Conservation (phyloP, 495 filamentous ascomycete genomes). For the Elasticomyces elasticus region DNA sequence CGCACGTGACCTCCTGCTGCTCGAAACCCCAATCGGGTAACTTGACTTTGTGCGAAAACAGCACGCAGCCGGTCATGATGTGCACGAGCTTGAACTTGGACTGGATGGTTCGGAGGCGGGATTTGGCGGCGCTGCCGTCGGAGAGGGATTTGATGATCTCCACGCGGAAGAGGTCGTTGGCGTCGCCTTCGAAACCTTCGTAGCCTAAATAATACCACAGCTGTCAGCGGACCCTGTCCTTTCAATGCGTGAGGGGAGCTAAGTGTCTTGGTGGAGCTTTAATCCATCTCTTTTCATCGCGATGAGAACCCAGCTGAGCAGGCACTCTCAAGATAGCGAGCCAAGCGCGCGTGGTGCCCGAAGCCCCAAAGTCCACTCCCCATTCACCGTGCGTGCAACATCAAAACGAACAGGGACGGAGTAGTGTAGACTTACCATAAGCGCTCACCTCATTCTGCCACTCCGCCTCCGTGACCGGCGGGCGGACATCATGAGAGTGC, state of each 20-base stretch:
- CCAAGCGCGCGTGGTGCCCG: no score
- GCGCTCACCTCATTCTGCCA: slow-evolving; percentile 99
- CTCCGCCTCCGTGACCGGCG: slow-evolving; percentile 92
- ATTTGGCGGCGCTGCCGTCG: slow-evolving; percentile 67
- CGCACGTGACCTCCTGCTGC: slow-evolving; percentile 97
- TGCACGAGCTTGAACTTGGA: slow-evolving; percentile 94
- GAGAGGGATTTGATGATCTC: slow-evolving; percentile 91
- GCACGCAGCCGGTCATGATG: slow-evolving; percentile 89
- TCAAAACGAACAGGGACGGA: no score
- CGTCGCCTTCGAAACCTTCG: slow-evolving; percentile 91
- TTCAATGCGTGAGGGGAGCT: no score
- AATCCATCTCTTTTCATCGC: no score
- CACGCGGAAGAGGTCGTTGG: slow-evolving; percentile 89
- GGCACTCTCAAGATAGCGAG: no score
- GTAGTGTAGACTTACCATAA: no score
- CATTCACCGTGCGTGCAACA: no score
- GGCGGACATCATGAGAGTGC: slow-evolving; percentile 94
- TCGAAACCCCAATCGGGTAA: slow-evolving; percentile 94
- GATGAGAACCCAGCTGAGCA: no score
- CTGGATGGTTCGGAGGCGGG: slow-evolving; percentile 82
- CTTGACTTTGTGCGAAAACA: slow-evolving; percentile 98
- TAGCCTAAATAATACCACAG: no score
- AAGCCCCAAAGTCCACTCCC: no score
- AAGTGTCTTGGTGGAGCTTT: no score
- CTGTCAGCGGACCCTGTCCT: no score